These are phyloP conservation scores for Globisporangium abappressorium DNA, from an alignment of 352 stramenopile species.

Conservation along the genomic window DNA sequence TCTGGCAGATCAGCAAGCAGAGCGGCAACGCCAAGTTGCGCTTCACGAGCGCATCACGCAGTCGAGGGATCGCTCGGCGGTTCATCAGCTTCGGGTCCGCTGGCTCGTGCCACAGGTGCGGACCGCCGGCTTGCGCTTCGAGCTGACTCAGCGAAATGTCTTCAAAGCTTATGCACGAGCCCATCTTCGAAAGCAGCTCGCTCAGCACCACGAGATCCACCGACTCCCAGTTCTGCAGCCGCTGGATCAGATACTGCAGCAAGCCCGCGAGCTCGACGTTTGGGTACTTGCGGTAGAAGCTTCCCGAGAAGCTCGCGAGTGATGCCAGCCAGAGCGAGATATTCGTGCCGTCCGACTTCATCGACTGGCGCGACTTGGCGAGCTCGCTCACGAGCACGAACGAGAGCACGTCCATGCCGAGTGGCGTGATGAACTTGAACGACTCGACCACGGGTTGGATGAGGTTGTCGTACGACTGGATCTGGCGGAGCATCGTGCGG, in stretches of 20 bases:
- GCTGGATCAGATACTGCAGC: slow-evolving; percentile 89
- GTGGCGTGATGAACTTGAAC: slow-evolving; percentile 92
- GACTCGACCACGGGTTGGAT: slow-evolving; percentile 95
- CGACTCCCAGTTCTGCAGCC: slow-evolving; percentile 82
- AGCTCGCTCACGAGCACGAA: slow-evolving; percentile 92
- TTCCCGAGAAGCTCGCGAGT: slow-evolving; percentile 92
- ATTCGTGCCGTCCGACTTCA: slow-evolving; percentile 89
- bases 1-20: slow-evolving; percentile 81
- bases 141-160: slow-evolving; percentile 83
- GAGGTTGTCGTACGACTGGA: slow-evolving; percentile 97
- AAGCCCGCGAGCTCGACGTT: slow-evolving; percentile 91
- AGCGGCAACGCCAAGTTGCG: slow-evolving; percentile 70
- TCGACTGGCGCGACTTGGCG: slow-evolving; percentile 76
- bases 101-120: slow-evolving; percentile 76
- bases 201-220: slow-evolving; percentile 87
- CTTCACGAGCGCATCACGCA: slow-evolving; percentile 85
- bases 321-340: slow-evolving; percentile 93
- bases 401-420: slow-evolving; percentile 93
- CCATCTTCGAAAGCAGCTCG: slow-evolving; percentile 87
- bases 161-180: slow-evolving; percentile 81
- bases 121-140: slow-evolving; percentile 76
- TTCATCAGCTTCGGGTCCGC: slow-evolving; percentile 83
- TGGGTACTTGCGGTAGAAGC: slow-evolving; percentile 93
- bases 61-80: slow-evolving; percentile 68
- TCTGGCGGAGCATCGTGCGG: slow-evolving; percentile 92